Base-by-base conservation (phyloP, 805 yeast genomes). In the Wickerhamomyces silvicola region DNA sequence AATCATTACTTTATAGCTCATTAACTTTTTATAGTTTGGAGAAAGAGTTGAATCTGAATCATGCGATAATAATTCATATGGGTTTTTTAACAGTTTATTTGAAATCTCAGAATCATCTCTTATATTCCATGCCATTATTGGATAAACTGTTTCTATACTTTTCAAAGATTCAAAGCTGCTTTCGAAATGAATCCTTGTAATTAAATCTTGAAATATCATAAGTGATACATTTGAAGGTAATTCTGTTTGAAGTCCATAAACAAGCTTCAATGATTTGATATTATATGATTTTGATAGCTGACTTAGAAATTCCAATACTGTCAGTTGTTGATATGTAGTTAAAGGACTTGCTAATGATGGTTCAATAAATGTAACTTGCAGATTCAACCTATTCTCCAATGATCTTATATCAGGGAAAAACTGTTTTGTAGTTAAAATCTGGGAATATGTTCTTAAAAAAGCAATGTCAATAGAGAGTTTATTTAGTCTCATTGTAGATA, bases 191-290 rank as follows among this genome's bases (percentile, higher is more conserved):
- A 24, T 22, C 12, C 11, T 11, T 4, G n/a, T n/a, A 6, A 35
- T 23, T 22, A 30, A 12, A 7, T 16, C 15, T 13, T 15, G 32
- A 13, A 29, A 31, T 15, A 18, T 23, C 11, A 14, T 27, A 7
- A 43, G 17, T 5, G 43, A 27, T 3, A 33, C 22, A 7, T 32
- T 30, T 10, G 38, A 32, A 2, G 35, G 33, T 3, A 43, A 18
- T 22, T 46, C 48, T 1, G 45, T 46, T 12, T 44, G 50, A 5
- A 44, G 17, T 5, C 53, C 53, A 36, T 40, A 48, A 0, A 38
- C 33, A 5, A 41, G 20, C 22, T 39, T 41, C 15, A 48, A n/a
- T 0, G 43, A 28, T 1, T 12, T 15, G 4, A 41, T 34, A 4
- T 13, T 14, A 19, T 19, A 37, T 6, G 16, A 7, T 22, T 22